These are phyloP conservation scores for Lodderomyces beijingensis DNA, from an alignment of 1,139 yeast species.

Conservation along the genomic window DNA sequence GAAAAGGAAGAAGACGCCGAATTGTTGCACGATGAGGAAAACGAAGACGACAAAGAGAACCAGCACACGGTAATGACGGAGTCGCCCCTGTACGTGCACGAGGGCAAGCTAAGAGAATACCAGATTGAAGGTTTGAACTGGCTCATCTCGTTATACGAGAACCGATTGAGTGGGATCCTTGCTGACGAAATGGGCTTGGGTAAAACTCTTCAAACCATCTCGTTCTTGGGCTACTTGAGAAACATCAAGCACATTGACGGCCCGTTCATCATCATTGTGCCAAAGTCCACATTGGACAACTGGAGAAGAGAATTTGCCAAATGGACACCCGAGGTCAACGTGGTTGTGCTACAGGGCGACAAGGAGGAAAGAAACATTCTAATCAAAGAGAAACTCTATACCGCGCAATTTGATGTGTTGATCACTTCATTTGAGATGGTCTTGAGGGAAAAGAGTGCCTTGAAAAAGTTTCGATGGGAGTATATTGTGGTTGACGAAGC, in stretches of 20 bases:
- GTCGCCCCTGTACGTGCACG: conserved; percentile 63
- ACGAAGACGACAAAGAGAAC: conserved; percentile 40
- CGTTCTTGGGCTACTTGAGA: conserved; percentile 79
- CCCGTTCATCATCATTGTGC: conserved; percentile 88
- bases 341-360: conserved; percentile 79
- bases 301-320: conserved; percentile 91
- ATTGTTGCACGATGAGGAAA: conserved; percentile 71
- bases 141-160: conserved; percentile 43
- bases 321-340: conserved; percentile 96
- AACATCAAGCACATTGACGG: conserved; percentile 78
- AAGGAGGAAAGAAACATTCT: conserved; percentile 69
- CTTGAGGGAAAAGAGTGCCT: conserved; percentile 74
- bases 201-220: conserved; percentile 44
- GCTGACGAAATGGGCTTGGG: conserved; percentile 53
- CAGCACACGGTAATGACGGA: conserved; percentile 67
- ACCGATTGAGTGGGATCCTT: conserved; percentile 40
- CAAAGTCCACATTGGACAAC: conserved; percentile 91
- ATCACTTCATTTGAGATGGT: conserved; percentile 93
- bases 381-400: conserved; percentile 54
- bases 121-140: conserved; percentile 53
- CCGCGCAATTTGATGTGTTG: conserved; percentile 82
- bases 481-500: conserved; percentile 95
- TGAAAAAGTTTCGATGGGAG: conserved; percentile 88
- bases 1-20: conserved; percentile 94
- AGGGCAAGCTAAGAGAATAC: conserved; percentile 73